Conservation (phyloP, 768 basidiomycete species). For the Rhizopogon vesiculosus region DNA sequence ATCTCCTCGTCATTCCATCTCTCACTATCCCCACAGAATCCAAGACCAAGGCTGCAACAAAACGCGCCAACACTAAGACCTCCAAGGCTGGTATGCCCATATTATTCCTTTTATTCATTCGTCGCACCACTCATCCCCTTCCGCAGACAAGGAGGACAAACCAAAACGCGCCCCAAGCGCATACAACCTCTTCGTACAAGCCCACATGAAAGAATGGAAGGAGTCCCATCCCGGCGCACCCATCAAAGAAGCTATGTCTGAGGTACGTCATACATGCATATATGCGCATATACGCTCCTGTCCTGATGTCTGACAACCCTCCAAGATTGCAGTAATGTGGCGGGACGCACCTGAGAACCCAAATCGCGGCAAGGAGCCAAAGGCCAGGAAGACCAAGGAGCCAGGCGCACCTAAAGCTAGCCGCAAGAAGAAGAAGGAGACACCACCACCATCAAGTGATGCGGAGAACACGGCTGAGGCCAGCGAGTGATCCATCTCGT, state of each 20-base stretch:
- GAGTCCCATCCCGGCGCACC: slow-evolving; percentile 42
- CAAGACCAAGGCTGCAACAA: slow-evolving; percentile 53
- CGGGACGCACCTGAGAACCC: slow-evolving; percentile 59
- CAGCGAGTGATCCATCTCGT: slow-evolving; percentile 12
- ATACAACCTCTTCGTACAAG: slow-evolving; percentile 55
- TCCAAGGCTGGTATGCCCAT: slow-evolving; percentile 29
- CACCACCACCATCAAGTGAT: slow-evolving; percentile 16
- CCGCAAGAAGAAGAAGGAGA: slow-evolving; percentile 11
- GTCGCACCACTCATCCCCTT: not conserved
- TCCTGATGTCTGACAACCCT: slow-evolving; percentile 3
- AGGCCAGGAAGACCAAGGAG: slow-evolving; percentile 40
- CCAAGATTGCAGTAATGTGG: slow-evolving; percentile 55
- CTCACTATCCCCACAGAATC: slow-evolving; percentile 33
- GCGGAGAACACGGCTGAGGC: slow-evolving; percentile 18
- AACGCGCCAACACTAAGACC: slow-evolving; percentile 43
- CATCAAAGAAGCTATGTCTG: slow-evolving; percentile 52
- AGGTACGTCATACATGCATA: slow-evolving; percentile 21
- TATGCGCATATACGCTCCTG: not conserved
- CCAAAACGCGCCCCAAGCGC: slow-evolving; percentile 54
- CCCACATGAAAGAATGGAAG: slow-evolving; percentile 54
- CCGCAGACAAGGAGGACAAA: slow-evolving; percentile 37
- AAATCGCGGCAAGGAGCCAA: slow-evolving; percentile 51
- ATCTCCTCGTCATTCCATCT: not conserved
- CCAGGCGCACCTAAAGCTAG: not conserved
- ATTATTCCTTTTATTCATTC: not conserved